Conservation (phyloP, 495 filamentous ascomycete genomes). For the Astrothelium subdiscretum region DNA sequence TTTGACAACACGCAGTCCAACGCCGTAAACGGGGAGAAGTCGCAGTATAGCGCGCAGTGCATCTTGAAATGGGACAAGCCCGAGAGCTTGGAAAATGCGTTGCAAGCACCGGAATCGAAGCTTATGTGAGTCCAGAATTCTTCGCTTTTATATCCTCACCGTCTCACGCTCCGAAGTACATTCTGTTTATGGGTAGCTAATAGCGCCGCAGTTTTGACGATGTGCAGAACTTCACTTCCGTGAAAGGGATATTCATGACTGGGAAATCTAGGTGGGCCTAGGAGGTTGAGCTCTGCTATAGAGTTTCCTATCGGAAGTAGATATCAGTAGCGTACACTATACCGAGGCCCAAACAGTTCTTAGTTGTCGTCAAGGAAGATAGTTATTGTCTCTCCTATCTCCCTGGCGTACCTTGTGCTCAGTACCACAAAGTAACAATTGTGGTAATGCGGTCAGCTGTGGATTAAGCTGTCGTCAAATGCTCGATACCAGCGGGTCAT, state of each 20-base stretch:
- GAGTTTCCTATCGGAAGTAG: background rate
- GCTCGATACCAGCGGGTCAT: too few species aligned
- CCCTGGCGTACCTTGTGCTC: too few species aligned
- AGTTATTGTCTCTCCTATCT: too few species aligned
- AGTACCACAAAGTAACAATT: too few species aligned
- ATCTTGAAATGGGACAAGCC: background rate
- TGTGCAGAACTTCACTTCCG: background rate
- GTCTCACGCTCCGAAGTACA: background rate
- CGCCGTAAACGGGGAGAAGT: background rate
- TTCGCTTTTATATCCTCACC: background rate
- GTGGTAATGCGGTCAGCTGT: too few species aligned
- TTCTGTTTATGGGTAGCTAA: background rate
- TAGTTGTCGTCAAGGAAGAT: too few species aligned
- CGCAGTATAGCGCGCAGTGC: background rate
- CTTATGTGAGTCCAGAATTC: background rate
- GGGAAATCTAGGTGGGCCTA: background rate
- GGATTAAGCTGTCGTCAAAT: too few species aligned
- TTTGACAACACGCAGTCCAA: slow-evolving; percentile 15
- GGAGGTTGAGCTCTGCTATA: background rate
- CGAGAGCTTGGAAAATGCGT: background rate
- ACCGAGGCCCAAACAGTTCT: too few species aligned
- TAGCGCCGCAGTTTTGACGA: background rate
- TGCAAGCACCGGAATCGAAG: background rate
- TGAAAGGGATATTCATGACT: background rate
- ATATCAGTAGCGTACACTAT: too few species aligned